Conservation (phyloP, 306 rosid species). For the Casuarina glauca region DNA sequence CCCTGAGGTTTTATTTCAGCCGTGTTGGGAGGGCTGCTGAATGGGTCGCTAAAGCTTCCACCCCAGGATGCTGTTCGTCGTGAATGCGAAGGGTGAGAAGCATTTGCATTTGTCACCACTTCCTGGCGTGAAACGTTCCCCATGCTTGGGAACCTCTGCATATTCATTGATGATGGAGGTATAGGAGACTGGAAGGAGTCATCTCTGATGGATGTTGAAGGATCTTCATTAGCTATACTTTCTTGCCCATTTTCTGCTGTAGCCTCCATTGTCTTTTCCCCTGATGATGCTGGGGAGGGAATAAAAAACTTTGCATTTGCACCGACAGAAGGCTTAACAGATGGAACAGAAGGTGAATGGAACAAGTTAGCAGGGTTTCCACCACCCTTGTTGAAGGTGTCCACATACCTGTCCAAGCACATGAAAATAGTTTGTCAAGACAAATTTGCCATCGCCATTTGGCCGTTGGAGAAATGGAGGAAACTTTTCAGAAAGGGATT, state of each 20-base stretch:
- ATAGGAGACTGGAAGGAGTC: conserved; percentile 47
- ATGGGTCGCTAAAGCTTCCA: conserved; percentile 53
- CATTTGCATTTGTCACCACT: conserved; percentile 17
- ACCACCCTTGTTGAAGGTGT: conserved; percentile 84
- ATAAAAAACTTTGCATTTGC: conserved; percentile 75
- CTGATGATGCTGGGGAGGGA: conserved; percentile 59
- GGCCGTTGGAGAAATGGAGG: neutral
- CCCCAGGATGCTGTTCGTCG: conserved; percentile 88
- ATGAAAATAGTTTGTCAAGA: conserved; percentile 10
- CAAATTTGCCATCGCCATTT: neutral
- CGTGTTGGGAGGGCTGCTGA: conserved; percentile 46
- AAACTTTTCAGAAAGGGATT: neutral
- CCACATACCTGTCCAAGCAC: conserved; percentile 73
- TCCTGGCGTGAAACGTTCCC: conserved; percentile 50
- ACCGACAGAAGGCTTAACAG: conserved; percentile 60
- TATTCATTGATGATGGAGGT: conserved; percentile 24
- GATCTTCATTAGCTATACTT: conserved; percentile 33
- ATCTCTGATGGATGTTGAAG: conserved; percentile 47
- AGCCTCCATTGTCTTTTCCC: conserved; percentile 55
- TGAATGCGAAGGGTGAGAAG: conserved; percentile 40
- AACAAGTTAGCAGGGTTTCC: conserved; percentile 68
- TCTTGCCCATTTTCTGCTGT: conserved; percentile 62
- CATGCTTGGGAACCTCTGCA: conserved; percentile 72
- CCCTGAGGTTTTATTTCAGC: conserved; percentile 47
- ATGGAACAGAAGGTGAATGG: conserved; percentile 66